Evolutionary conservation across 2,329 filamentous ascomycete species (phyloP), one percentile per base, ranked within the genome.

Genomic region (Verticillium albo-atrum): DNA sequence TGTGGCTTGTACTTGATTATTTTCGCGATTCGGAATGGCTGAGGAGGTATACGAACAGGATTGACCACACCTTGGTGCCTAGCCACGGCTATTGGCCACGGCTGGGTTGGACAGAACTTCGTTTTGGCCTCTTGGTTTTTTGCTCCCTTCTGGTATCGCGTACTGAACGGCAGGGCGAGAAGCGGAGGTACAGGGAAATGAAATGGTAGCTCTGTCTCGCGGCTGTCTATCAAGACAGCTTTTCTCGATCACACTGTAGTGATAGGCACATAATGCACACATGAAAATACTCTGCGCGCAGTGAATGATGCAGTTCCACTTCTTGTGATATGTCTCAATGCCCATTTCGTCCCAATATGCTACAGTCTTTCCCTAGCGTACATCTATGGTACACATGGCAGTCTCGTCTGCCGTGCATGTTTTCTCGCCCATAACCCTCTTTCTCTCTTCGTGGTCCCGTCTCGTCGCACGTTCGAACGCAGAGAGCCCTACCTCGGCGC

Each of bases 401-500:
- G 20, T 23, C 42, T 47, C 30, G 20, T 23, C 42, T 47, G 42
- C 42, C 42, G 42, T 47, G n/a, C 42, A 23, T 47, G 20, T 47
- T 23, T 20, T 23, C 42, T 47, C 20, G 35, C 42, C 35, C 9
- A 25, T 23, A 7, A 9, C 14, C n/a, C 9, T 47, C 4, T 23
- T 47, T 15, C 12, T 53, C 51, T 7, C 25, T 20, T 53, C n/a
- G 27, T 53, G n/a, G n/a, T n/a, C n/a, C n/a, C n/a, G n/a, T n/a
- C n/a, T n/a, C n/a, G n/a, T n/a, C n/a, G n/a, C n/a, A n/a, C n/a
- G n/a, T n/a, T n/a, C n/a, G n/a, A n/a, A n/a, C n/a, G n/a, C n/a
- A n/a, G n/a, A n/a, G n/a, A n/a, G n/a, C n/a, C n/a, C 15, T n/a
- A 53, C 72, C 70, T 62, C 35, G 67, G 67, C 50, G 70, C 71